Evolutionary conservation across 768 basidiomycete species (phyloP), one percentile per base, ranked within the genome.

Genomic region (Boletus subcaerulescens): DNA sequence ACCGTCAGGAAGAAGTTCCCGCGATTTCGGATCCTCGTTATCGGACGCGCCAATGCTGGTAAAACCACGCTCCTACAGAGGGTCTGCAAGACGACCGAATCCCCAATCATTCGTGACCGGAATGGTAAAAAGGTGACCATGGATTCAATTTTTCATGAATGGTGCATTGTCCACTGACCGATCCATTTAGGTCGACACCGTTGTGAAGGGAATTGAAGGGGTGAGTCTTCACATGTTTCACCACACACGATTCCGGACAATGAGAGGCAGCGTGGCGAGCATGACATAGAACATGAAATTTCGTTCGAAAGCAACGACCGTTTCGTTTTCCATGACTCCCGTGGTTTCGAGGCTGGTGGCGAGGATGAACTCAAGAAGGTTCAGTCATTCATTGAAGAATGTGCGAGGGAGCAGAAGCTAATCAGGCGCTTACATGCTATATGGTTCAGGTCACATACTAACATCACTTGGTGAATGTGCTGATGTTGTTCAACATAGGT

Each of bases 271-370:
- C 46, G 24, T 35, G 50, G 50, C n/a, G 42, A 55, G n/a, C 49
- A 64, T 73, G 43, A 45, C 5, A 45, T 45, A 4, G 29, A 32
- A 15, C 44, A 45, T 8, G 44, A 45, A 32, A 31, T 45, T 53
- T 64, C 7, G 0, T 76, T 72, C 57, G 43, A 33, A 24, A 72
- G 63, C 60, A 72, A 71, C 31, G 58, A 59, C 3, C 45, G 59
- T 5, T 76, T 74, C 53, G 65, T 76, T 20, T 76, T 77, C 51
- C 76, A 77, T 39, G 75, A 77, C 51, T 77, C 76, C 18, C 52
- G 65, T 42, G 76, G 75, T 7, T 74, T 77, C 50, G 74, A 77
- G 60, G 52, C 71, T 24, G 76, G 76, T 6, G 59, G 57, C 4
- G 59, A 20, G 1, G 53, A 59, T 1, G 33, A 35, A 14, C 33